Evolutionary conservation across 2,329 filamentous ascomycete species (phyloP).

Genomic region (Alternaria sp.): DNA sequence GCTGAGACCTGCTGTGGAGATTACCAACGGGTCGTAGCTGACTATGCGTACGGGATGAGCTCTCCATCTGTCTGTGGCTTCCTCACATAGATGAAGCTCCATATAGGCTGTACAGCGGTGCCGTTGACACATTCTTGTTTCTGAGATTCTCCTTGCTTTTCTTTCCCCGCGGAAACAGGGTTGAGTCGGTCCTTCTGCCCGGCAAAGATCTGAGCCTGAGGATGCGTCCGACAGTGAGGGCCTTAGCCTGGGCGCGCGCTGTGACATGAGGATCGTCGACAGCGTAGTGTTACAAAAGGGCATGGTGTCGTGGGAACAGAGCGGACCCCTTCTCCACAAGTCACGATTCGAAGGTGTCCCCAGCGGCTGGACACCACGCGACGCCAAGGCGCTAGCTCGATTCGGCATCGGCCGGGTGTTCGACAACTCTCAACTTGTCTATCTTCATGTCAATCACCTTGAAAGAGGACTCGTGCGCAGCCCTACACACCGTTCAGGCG

Average conservation of each 20-base stretch:
- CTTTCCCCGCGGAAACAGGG: neutral
- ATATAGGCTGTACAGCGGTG: neutral
- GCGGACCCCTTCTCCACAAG: neutral
- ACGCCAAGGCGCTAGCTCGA: neutral
- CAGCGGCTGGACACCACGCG: neutral
- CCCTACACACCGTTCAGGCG: neutral
- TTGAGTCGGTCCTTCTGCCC: neutral
- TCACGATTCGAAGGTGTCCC: neutral
- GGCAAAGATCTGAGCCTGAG: neutral
- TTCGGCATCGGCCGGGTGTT: neutral
- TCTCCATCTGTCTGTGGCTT: neutral
- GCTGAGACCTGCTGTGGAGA: neutral
- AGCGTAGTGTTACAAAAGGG: neutral
- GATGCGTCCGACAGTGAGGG: neutral
- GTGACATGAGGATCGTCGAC: neutral
- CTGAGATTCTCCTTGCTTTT: neutral
- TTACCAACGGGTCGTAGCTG: neutral
- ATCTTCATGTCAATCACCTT: neutral
- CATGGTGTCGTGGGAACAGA: neutral
- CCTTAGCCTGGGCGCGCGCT: neutral
- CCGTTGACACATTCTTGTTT: neutral
- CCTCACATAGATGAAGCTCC: neutral
- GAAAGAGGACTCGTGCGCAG: neutral
- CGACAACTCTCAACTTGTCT: neutral
- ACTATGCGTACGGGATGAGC: neutral